Percentiles rank a stretch among this genome's conserved stretches.
These are phyloP conservation scores for Fusarium pseudograminearum DNA, from an alignment of 2,329 filamentous ascomycete genomes.

Conservation along the genomic window DNA sequence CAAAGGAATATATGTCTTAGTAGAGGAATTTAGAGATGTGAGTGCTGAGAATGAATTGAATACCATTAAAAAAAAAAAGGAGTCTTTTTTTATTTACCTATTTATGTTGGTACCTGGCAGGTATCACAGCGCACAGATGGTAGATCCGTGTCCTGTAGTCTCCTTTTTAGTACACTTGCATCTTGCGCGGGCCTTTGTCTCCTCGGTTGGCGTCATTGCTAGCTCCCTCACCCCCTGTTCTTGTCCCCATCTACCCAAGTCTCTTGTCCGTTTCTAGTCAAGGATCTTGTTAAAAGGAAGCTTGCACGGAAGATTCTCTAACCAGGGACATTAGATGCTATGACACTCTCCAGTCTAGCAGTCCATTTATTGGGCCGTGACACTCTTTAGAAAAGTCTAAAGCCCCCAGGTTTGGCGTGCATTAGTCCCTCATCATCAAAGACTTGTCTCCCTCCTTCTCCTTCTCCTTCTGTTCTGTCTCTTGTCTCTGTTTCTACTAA, in stretches of 20 bases:
- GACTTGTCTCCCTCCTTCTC: constrained; percentile 20
- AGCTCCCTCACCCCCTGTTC: constrained; percentile 8
- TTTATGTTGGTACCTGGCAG: not conserved
- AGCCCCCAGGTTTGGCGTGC: constrained; percentile 13
- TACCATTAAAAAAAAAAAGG: constrained; percentile 6
- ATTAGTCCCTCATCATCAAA: constrained; percentile 7
- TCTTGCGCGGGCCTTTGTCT: not conserved
- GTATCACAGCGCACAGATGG: not conserved
- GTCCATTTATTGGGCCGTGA: not conserved
- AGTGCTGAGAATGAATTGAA: constrained; percentile 1
- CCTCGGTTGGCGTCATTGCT: constrained; percentile 25
- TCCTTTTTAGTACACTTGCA: not conserved
- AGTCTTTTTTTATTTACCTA: not conserved
- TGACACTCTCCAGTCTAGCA: not conserved
- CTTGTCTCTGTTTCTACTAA: constrained; percentile 26
- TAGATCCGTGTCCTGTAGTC: not conserved
- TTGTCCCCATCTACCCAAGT: constrained; percentile 2
- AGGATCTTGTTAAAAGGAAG: constrained; percentile 19
- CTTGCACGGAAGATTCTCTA: constrained; percentile 29
- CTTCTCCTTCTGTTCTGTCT: not conserved
- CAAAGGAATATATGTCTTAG: constrained; percentile 6
- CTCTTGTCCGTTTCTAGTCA: constrained; percentile 23
- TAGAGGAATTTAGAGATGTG: constrained; percentile 11
- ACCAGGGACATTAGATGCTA: constrained; percentile 12
- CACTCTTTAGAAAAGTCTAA: constrained; percentile 13